Conservation (phyloP, 345 rosid genomes). For the Aquilaria malaccensis region DNA sequence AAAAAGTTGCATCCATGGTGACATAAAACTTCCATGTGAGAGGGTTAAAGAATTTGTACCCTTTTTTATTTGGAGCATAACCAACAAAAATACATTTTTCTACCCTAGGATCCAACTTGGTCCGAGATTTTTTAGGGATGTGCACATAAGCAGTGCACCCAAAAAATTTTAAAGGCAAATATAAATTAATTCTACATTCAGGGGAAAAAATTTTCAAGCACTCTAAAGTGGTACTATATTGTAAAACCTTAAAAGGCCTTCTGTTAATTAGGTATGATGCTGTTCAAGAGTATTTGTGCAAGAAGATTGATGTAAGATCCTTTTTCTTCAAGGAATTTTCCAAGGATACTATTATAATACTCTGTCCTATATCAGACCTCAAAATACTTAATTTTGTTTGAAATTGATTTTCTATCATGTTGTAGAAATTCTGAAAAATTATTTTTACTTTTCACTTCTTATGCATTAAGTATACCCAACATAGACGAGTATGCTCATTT, state of each 20-base stretch:
- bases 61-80: neutral
- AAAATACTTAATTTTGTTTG: neutral
- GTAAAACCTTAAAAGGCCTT: too few species aligned
- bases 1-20: neutral
- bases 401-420: neutral
- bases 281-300: neutral
- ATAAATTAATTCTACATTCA: neutral
- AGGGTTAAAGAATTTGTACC: neutral
- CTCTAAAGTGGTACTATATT: too few species aligned
- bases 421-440: neutral
- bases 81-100: neutral
- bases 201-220: neutral
- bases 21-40: neutral
- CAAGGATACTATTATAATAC: neutral
- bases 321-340: neutral
- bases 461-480: too few species aligned
- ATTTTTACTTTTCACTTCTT: too few species aligned
- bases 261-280: too few species aligned
- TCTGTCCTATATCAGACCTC: neutral
- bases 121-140: neutral
- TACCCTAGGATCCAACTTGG: neutral
- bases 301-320: neutral
- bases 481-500: neutral
- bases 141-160: neutral
- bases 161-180: neutral